Conservation (phyloP, 768 basidiomycete species). For the Dacryopinax spathularia region DNA sequence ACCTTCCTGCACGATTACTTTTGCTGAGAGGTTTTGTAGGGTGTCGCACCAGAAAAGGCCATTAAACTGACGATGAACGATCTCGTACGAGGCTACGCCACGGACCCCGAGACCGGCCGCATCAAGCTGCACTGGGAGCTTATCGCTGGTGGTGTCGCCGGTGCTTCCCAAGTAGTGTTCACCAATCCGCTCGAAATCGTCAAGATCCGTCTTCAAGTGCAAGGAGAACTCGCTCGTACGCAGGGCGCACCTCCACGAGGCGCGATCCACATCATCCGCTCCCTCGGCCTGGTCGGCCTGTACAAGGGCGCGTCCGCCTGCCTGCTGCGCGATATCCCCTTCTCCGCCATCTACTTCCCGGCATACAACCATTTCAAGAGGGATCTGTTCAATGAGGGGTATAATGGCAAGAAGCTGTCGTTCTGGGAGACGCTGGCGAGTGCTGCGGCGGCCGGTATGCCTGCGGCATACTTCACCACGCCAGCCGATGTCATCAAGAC, state of each 20-base stretch:
- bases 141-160: slow-evolving; percentile 80
- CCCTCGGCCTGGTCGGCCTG: slow-evolving; percentile 80
- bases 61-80: slow-evolving; percentile 98
- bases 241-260: slow-evolving; percentile 72
- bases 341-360: slow-evolving; percentile 86
- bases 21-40: slow-evolving; percentile 32
- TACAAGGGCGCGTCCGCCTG: slow-evolving; percentile 92
- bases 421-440: slow-evolving; percentile 79
- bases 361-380: slow-evolving; percentile 82
- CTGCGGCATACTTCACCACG: slow-evolving; percentile 85
- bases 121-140: slow-evolving; percentile 88
- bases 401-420: slow-evolving; percentile 81
- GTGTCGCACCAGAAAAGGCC: slow-evolving; percentile 92
- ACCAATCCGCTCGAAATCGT: slow-evolving; percentile 96
- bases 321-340: slow-evolving; percentile 87
- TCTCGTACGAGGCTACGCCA: slow-evolving; percentile 63
- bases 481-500: slow-evolving; percentile 98
- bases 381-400: slow-evolving; percentile 89
- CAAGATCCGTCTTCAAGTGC: slow-evolving; percentile 88
- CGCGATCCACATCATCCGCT: slow-evolving; percentile 82
- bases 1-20: background rate
- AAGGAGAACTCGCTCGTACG: slow-evolving; percentile 82
- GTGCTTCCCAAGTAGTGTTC: slow-evolving; percentile 97
- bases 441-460: slow-evolving; percentile 86
- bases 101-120: slow-evolving; percentile 89